Conservation (phyloP, 116 monocot species). For the Dioscorea cayenensis region DNA sequence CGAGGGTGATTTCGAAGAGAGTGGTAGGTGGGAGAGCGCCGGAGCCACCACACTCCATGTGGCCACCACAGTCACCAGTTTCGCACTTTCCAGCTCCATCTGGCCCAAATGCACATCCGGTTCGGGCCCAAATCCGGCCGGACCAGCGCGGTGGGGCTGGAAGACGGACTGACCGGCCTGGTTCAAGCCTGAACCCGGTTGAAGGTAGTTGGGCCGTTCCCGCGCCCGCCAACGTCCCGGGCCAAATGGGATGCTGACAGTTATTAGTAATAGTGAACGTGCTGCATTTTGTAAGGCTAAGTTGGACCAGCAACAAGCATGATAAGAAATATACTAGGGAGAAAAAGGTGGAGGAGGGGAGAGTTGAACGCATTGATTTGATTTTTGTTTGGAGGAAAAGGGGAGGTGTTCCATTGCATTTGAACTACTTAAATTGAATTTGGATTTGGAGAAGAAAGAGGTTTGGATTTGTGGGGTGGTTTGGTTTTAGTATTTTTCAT, state of each 20-base stretch:
- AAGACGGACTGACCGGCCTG: conserved; percentile 26
- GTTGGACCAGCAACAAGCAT: not conserved
- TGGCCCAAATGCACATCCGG: conserved; percentile 54
- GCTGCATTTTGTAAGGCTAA: conserved; percentile 5
- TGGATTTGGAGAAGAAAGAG: not conserved
- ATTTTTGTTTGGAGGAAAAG: conserved; percentile 1
- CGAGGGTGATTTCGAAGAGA: conserved; percentile 73
- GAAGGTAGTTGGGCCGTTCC: conserved; percentile 59
- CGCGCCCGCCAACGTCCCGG: conserved; percentile 54
- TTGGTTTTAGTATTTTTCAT: conserved; percentile 36
- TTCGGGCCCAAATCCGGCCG: conserved; percentile 79
- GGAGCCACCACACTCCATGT: conserved; percentile 47
- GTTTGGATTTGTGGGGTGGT: not conserved
- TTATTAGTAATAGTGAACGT: conserved; percentile 57
- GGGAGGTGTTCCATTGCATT: not conserved
- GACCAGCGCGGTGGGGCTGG: conserved; percentile 50
- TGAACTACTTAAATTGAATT: not conserved
- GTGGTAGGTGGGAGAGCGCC: conserved; percentile 57
- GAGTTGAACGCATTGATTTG: conserved; percentile 1
- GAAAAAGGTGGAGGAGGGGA: not conserved
- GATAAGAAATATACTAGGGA: not conserved
- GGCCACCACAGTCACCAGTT: conserved; percentile 79
- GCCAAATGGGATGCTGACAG: conserved; percentile 59
- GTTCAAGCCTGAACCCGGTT: conserved; percentile 51
- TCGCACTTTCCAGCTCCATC: conserved; percentile 41